These are phyloP conservation scores for Orychophragmus violaceus DNA, from an alignment of 345 rosid species.

Conservation along the genomic window DNA sequence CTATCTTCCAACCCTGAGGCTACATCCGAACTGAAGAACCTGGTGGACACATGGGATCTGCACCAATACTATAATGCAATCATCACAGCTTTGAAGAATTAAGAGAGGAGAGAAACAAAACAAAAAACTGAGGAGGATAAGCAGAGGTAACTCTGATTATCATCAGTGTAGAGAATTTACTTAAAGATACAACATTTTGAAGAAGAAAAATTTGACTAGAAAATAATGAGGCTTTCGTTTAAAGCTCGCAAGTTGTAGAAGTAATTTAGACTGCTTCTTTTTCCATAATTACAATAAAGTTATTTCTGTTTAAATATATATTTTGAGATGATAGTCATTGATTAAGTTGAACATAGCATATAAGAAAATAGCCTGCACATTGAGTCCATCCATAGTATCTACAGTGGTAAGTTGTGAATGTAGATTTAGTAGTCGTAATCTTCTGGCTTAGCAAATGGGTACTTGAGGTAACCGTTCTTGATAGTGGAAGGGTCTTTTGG, in stretches of 20 bases:
- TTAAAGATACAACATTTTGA: conserved; percentile 19
- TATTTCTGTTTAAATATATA: conserved; percentile 14
- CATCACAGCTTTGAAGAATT: conserved; percentile 21
- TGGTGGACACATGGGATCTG: conserved; percentile 21
- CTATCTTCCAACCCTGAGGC: conserved; percentile 29
- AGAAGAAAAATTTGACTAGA: conserved; percentile 20
- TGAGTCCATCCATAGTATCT: neutral
- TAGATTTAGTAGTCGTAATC: conserved; percentile 45
- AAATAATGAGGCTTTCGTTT: conserved; percentile 24
- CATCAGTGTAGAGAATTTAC: conserved; percentile 20
- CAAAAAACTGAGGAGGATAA: neutral
- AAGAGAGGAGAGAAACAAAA: neutral
- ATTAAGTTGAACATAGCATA: neutral
- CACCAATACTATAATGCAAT: neutral
- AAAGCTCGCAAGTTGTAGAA: conserved; percentile 21
- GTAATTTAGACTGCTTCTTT: conserved; percentile 4
- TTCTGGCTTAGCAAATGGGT: conserved; percentile 75
- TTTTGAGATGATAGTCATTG: neutral
- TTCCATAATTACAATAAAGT: conserved; percentile 22
- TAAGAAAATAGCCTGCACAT: conserved; percentile 5
- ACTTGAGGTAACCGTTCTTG: conserved; percentile 46
- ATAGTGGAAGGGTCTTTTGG: conserved; percentile 59
- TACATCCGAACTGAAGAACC: conserved; percentile 19
- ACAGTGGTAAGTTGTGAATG: neutral
- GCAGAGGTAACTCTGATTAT: conserved; percentile 21